Evolutionary conservation across 2,329 filamentous ascomycete species (phyloP).

Genomic region (Cordyceps fumosorosea): DNA sequence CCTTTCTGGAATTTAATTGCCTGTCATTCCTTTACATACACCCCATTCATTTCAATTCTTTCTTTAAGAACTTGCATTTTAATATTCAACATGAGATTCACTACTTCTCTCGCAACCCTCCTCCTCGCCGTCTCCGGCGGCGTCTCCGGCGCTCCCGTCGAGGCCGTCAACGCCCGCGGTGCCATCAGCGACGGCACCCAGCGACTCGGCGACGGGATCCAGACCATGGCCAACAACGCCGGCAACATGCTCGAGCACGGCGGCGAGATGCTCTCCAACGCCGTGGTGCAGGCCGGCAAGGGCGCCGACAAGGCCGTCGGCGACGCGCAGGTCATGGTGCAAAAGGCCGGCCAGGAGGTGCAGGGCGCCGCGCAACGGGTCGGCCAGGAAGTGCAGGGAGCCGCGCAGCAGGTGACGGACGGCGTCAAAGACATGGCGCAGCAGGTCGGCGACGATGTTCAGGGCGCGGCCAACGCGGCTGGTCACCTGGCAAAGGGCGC

Average conservation of each 20-base stretch:
- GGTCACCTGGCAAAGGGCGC: conserved; percentile 7
- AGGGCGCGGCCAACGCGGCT: not conserved
- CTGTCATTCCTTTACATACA: not conserved
- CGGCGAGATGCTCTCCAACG: not conserved
- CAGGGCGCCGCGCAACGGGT: not conserved
- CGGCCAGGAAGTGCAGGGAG: not conserved
- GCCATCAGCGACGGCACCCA: not conserved
- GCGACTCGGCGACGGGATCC: not conserved
- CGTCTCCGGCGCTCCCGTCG: not conserved
- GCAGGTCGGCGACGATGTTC: not conserved
- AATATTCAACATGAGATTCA: not conserved
- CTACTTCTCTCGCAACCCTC: not conserved
- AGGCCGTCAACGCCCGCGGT: not conserved
- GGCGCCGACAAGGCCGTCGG: not conserved
- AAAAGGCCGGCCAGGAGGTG: not conserved
- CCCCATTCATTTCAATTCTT: not conserved
- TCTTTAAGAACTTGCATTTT: not conserved
- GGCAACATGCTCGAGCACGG: conserved; percentile 1
- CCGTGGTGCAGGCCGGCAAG: not conserved
- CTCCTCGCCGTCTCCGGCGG: not conserved
- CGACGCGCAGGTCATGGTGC: not conserved
- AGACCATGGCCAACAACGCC: not conserved
- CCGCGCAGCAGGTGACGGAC: not conserved
- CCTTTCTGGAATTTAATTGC: too few species aligned
- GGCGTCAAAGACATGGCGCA: not conserved